Conservation (phyloP, 768 basidiomycete genomes). For the Chalciporus pseudorubinellus region DNA sequence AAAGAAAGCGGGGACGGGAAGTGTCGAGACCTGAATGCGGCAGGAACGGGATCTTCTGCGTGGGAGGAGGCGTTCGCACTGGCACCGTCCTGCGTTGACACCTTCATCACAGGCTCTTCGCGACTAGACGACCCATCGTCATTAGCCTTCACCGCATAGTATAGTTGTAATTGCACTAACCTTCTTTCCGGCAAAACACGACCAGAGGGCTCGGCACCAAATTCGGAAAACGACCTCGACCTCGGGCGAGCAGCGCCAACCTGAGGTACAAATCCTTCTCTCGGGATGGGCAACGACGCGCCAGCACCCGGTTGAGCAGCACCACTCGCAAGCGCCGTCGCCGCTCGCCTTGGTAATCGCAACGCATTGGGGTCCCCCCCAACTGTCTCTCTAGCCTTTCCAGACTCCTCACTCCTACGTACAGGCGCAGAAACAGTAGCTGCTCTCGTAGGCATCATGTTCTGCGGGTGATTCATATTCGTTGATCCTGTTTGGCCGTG, state of each 20-base stretch:
- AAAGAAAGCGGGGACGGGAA: slow-evolving; percentile 20
- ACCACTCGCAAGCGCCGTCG: background rate
- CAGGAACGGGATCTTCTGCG: slow-evolving; percentile 13
- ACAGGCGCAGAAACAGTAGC: slow-evolving; percentile 33
- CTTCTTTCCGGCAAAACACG: slow-evolving; percentile 8
- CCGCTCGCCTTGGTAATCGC: slow-evolving; percentile 21
- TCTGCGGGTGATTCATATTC: background rate
- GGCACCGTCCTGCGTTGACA: background rate
- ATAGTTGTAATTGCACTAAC: slow-evolving; percentile 9
- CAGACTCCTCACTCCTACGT: slow-evolving; percentile 17
- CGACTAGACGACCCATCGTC: slow-evolving; percentile 9
- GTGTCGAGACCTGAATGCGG: slow-evolving; percentile 21
- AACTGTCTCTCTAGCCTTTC: background rate
- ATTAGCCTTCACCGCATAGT: slow-evolving; percentile 5
- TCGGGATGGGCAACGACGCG: slow-evolving; percentile 37
- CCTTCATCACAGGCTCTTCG: slow-evolving; percentile 22
- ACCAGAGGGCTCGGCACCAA: slow-evolving; percentile 39
- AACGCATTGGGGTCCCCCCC: slow-evolving; percentile 1
- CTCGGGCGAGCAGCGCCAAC: slow-evolving; percentile 47
- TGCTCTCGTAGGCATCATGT: slow-evolving; percentile 22
- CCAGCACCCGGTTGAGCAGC: background rate
- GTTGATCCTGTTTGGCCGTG: background rate
- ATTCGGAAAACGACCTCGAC: slow-evolving; percentile 76
- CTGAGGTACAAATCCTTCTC: slow-evolving; percentile 65
- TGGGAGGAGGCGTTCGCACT: background rate